Evolutionary conservation across 2,329 filamentous ascomycete species (phyloP).

Genomic region (Pyrenophora seminiperda): DNA sequence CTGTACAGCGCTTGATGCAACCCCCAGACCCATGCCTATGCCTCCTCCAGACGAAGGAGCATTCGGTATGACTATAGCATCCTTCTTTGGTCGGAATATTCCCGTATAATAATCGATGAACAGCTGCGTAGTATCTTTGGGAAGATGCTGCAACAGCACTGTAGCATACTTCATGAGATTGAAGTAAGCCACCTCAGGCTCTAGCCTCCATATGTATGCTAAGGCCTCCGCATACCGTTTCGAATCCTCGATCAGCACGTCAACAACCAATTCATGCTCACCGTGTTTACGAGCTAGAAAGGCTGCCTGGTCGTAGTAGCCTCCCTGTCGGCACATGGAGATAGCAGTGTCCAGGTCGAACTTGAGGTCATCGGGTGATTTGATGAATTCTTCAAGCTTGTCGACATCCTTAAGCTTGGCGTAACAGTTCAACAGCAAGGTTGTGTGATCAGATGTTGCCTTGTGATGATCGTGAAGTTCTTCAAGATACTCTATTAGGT

Average conservation of each 20-base stretch:
- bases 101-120: constrained; percentile 97
- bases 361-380: constrained; percentile 89
- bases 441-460: constrained; percentile 94
- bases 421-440: constrained; percentile 92
- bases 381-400: constrained; percentile 96
- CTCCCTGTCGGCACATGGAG: constrained; percentile 94
- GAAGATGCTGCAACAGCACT: constrained; percentile 85
- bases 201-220: constrained; percentile 86
- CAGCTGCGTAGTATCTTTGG: constrained; percentile 78
- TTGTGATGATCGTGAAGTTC: constrained; percentile 93
- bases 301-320: constrained; percentile 95
- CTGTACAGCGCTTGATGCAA: constrained; percentile 77
- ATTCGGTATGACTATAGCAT: constrained; percentile 59
- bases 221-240: constrained; percentile 88
- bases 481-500: constrained; percentile 95
- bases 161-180: constrained; percentile 95
- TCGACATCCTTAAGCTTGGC: constrained; percentile 97
- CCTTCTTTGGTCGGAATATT: constrained; percentile 74
- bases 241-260: constrained; percentile 94
- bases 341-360: constrained; percentile 98
- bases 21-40: constrained; percentile 47
- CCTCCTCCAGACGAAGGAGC: constrained; percentile 52
- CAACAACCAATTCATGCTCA: constrained; percentile 90
- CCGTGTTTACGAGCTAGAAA: constrained; percentile 94
- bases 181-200: constrained; percentile 78